Evolutionary conservation across 2,329 filamentous ascomycete genomes (phyloP), one percentile per base, ranked within the genome.

Genomic region (Penicillium rolfsii): DNA sequence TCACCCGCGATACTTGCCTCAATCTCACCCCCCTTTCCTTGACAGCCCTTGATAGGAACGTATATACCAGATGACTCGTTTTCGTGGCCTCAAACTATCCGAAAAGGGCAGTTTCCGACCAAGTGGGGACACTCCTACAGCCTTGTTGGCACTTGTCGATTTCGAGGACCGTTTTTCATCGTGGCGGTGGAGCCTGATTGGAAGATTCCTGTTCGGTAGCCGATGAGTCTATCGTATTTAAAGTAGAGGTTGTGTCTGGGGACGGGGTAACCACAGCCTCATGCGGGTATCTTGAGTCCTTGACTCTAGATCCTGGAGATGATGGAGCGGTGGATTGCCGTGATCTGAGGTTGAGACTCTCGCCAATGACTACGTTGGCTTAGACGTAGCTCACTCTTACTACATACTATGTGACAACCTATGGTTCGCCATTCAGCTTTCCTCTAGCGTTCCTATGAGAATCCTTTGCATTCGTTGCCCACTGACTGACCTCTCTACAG

Each of bases 201-300:
- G 46, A 11, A 11, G 9, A 16, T 11, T 30, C 35, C 26, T 49
- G 28, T n/a, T 11, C 16, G 46, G 46, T 19, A 28, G n/a, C 7
- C 22, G 46, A 33, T 35, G 28, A 30, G 26, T 49, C 35, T 49
- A 49, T 49, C 46, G 46, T 35, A n/a, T 49, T 49, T 49, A 49
- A 35, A 28, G 26, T 33, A 35, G 46, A 12, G 16, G 46, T 12
- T 35, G 28, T n/a, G 24, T 28, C 24, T 4, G 24, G 24, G 43
- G 24, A 22, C 19, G 14, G 8, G 12, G 19, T 8, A 46, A 14
- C 24, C 6, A 16, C 43, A 28, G 24, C 43, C 43, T 24, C 16
- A 46, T 30, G 28, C 14, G 46, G 46, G 14, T 22, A 4, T 11
- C 9, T 48, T 22, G 19, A 22, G 19, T 22, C 19, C 19, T 30